These are phyloP conservation scores for Alternaria burnsii DNA, from an alignment of 2,329 filamentous ascomycete species.

Conservation along the genomic window DNA sequence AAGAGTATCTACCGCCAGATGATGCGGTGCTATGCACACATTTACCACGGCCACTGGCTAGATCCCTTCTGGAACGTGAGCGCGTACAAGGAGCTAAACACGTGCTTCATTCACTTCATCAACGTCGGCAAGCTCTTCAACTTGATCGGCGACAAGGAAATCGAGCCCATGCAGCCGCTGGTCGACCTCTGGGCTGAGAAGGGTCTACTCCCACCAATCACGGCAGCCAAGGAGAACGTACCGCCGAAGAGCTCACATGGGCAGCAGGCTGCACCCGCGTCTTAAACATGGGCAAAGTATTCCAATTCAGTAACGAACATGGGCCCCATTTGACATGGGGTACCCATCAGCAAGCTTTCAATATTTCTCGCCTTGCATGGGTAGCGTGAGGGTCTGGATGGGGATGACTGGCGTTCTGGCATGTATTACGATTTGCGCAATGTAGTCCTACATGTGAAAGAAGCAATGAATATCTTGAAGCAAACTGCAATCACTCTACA, in stretches of 20 bases:
- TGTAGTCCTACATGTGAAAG: conserved; percentile 12
- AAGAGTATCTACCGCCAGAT: conserved; percentile 69
- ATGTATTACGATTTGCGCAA: conserved; percentile 15
- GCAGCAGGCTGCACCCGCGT: conserved; percentile 29
- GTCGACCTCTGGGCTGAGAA: conserved; percentile 92
- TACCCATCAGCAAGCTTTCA: conserved; percentile 14
- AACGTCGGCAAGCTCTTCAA: conserved; percentile 77
- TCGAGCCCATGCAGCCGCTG: conserved; percentile 94
- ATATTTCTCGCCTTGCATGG: conserved; percentile 20
- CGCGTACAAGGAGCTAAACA: conserved; percentile 61
- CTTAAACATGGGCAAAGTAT: conserved; percentile 1
- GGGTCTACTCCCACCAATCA: conserved; percentile 74
- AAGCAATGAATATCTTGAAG: conserved; percentile 7
- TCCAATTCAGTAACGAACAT: not conserved
- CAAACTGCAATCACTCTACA: not conserved
- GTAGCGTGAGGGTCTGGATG: conserved; percentile 10
- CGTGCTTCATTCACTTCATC: conserved; percentile 63
- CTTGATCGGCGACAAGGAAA: conserved; percentile 84
- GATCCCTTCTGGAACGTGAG: conserved; percentile 60
- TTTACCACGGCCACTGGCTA: conserved; percentile 63
- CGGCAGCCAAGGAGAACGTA: conserved; percentile 31
- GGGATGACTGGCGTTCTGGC: conserved; percentile 17
- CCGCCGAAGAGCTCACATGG: conserved; percentile 28
- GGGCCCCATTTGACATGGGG: conserved; percentile 21
- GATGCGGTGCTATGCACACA: conserved; percentile 63